A percentile compares a stretch with the other conserved stretches of the same genome.
Evolutionary conservation across 1,284 basidiomycete species (phyloP).

Genomic region (Fomitopsis pinicola): DNA sequence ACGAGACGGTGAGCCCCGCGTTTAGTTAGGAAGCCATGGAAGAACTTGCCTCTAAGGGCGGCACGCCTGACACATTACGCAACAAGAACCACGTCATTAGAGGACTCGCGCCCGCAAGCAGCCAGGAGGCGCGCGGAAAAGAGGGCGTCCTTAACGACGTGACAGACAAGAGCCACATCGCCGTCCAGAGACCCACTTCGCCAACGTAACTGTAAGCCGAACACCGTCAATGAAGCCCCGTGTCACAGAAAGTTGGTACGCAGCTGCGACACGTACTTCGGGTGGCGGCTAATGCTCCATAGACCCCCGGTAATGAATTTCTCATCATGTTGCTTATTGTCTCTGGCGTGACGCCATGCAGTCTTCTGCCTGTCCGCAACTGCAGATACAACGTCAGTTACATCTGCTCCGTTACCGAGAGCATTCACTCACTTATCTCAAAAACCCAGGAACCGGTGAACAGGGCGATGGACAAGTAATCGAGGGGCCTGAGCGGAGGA

Average conservation of each 20-base stretch:
- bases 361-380: constrained; percentile 71
- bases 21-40: neutral
- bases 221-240: neutral
- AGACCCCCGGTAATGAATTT: constrained; percentile 70
- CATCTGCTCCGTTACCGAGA: neutral
- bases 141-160: constrained; percentile 42
- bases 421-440: constrained; percentile 38
- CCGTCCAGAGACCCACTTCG: constrained; percentile 72
- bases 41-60: constrained; percentile 51
- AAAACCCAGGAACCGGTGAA: constrained; percentile 58
- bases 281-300: constrained; percentile 72
- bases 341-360: constrained; percentile 58
- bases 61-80: constrained; percentile 62
- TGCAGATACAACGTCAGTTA: constrained; percentile 3
- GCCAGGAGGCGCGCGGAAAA: constrained; percentile 41
- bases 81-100: constrained; percentile 61
- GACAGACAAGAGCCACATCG: constrained; percentile 61
- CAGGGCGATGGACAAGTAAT: constrained; percentile 55
- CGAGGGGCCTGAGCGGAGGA: constrained; percentile 52
- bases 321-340: constrained; percentile 70
- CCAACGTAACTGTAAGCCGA: constrained; percentile 59
- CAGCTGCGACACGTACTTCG: constrained; percentile 50
- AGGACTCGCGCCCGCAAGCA: constrained; percentile 56
- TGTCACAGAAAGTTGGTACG: neutral
- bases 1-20: neutral